These are phyloP conservation scores for Phytophthora cajani DNA, from an alignment of 352 stramenopile genomes.

Conservation along the genomic window DNA sequence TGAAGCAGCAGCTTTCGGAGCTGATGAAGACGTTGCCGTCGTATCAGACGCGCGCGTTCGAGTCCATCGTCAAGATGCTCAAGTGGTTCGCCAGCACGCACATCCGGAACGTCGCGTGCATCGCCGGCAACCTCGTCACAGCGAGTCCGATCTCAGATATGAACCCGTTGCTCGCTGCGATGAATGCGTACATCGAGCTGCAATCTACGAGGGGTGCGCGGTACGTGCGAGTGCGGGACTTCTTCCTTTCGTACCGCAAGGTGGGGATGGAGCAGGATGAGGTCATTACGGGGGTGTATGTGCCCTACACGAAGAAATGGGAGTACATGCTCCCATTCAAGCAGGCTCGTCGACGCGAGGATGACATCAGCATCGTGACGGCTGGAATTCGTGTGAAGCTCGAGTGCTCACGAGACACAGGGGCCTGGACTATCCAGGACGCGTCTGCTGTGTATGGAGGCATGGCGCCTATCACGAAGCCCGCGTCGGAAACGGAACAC, in stretches of 20 bases:
- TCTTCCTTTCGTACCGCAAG: slow-evolving; percentile 96
- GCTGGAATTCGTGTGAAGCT: slow-evolving; percentile 91
- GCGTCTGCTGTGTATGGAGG: slow-evolving; percentile 69
- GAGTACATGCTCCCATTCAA: slow-evolving; percentile 97
- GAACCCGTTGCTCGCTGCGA: slow-evolving; percentile 94
- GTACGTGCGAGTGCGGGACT: slow-evolving; percentile 86
- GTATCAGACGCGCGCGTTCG: slow-evolving; percentile 60
- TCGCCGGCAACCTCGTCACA: slow-evolving; percentile 97
- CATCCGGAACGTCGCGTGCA: slow-evolving; percentile 96
- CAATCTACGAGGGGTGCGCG: slow-evolving; percentile 42
- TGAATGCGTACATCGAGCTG: slow-evolving; percentile 82
- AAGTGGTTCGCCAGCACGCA: slow-evolving; percentile 98
- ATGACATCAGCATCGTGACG: slow-evolving; percentile 98
- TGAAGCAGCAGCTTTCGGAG: slow-evolving; percentile 67
- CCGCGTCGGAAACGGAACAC: slow-evolving; percentile 53
- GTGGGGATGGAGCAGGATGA: slow-evolving; percentile 91
- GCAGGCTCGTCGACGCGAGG: slow-evolving; percentile 94
- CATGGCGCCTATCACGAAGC: slow-evolving; percentile 77
- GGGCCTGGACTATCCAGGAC: slow-evolving; percentile 78
- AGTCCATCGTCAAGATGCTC: slow-evolving; percentile 89
- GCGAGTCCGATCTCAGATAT: slow-evolving; percentile 98
- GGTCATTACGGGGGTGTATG: slow-evolving; percentile 92
- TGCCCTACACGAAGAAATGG: slow-evolving; percentile 87
- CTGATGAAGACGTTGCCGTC: slow-evolving; percentile 41
- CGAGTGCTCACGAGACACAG: slow-evolving; percentile 58